A percentile compares a stretch with the other conserved stretches of the same genome.
phyloP scores from a whole-genome alignment of 2,329 filamentous ascomycete genomes.

The Sporothrix dimorphospora region DNA sequence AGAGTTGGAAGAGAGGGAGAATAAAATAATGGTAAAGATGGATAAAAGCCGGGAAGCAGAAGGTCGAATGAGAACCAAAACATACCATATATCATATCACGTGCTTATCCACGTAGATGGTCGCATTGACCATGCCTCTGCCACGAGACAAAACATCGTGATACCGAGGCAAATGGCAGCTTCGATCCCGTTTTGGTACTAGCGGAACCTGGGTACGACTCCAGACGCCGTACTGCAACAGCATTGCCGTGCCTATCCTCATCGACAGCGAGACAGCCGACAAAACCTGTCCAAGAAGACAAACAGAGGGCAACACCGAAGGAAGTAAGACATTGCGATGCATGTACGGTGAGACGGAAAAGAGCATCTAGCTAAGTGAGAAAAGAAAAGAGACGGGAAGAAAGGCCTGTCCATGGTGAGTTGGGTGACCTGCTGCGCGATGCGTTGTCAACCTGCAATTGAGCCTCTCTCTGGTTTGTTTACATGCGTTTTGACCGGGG shows the following conservation, averaged over 20 bases:
- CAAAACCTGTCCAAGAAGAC: not conserved
- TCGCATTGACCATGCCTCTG: not conserved
- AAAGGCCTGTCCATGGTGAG: not conserved
- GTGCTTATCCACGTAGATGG: constrained; percentile 4
- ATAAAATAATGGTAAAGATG: too few relatives aligned
- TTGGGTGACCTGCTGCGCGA: not conserved
- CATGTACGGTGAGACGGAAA: not conserved
- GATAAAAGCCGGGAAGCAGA: too few relatives aligned
- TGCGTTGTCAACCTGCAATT: constrained; percentile 22
- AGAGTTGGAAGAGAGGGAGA: too few relatives aligned
- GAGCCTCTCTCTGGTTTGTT: constrained; percentile 21
- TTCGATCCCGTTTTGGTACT: not conserved
- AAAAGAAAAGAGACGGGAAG: not conserved
- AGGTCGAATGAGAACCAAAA: not conserved
- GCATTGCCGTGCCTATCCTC: not conserved
- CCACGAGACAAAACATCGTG: constrained; percentile 21
- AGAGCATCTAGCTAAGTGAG: too few relatives aligned
- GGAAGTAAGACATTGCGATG: not conserved
- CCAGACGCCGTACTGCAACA: constrained; percentile 10
- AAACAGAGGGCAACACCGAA: not conserved
- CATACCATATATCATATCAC: not conserved
- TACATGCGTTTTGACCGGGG: not conserved
- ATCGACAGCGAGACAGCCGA: not conserved
- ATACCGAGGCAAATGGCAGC: constrained; percentile 20
- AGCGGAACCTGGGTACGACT: not conserved